Conservation (phyloP, 148 eudicot species). For the Drosera capensis region DNA sequence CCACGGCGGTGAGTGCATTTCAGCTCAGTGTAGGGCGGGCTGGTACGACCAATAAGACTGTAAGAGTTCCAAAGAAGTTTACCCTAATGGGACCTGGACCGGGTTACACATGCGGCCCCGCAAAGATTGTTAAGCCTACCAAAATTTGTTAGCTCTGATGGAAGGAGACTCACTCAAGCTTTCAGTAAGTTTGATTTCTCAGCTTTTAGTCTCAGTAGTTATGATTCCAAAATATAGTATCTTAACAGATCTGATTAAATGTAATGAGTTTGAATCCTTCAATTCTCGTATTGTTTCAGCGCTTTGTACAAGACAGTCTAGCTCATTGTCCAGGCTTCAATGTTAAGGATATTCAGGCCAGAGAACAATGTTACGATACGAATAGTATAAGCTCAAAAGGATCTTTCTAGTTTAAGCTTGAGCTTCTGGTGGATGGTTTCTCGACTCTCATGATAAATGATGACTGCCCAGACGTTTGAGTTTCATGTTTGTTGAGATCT, state of each 20-base stretch:
- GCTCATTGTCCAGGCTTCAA: too few species aligned
- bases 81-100: constrained; percentile 55
- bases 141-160: constrained; percentile 22
- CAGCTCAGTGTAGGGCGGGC: constrained; percentile 45
- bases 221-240: neutral
- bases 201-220: neutral
- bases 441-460: too few species aligned
- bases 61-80: constrained; percentile 39
- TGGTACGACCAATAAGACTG: constrained; percentile 50
- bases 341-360: too few species aligned
- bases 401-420: too few species aligned
- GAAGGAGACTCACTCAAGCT: constrained; percentile 52
- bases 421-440: too few species aligned
- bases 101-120: constrained; percentile 56
- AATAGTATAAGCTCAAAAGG: too few species aligned
- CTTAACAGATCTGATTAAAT: neutral
- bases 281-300: too few species aligned
- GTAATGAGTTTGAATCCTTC: too few species aligned
- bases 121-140: constrained; percentile 27
- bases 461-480: too few species aligned
- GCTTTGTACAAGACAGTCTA: too few species aligned
- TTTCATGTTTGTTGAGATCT: neutral
- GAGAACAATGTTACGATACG: too few species aligned
- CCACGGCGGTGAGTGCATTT: constrained; percentile 27
- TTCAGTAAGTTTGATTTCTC: constrained; percentile 28